Evolutionary conservation across 148 eudicot genomes (phyloP).

Genomic region (Heliamphora exappendiculata): DNA sequence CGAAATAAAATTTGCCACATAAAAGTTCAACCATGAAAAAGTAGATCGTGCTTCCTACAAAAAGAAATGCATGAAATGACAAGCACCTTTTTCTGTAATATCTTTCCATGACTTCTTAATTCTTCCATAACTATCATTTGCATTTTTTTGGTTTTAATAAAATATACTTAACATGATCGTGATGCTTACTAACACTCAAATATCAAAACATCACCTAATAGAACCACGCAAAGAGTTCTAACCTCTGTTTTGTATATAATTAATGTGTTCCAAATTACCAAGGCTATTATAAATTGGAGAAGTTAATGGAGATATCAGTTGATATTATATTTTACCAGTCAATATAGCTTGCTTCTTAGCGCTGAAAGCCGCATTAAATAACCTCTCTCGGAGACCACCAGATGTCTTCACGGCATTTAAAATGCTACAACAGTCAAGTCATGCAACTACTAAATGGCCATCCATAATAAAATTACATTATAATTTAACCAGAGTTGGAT

Average conservation of each 20-base stretch:
- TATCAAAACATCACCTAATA: background rate
- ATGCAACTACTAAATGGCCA: conserved; percentile 3
- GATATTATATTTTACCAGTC: conserved; percentile 39
- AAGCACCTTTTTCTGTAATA: background rate
- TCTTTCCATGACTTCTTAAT: background rate
- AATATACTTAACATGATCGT: background rate
- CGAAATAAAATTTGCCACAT: background rate
- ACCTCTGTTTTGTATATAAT: background rate
- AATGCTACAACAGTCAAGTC: conserved; percentile 35
- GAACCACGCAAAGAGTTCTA: background rate
- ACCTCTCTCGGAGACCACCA: conserved; percentile 59
- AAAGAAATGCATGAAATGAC: background rate
- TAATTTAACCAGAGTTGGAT: background rate
- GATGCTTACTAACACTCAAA: background rate
- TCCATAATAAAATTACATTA: background rate
- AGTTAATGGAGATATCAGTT: background rate
- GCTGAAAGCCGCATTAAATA: conserved; percentile 70
- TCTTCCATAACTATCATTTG: background rate
- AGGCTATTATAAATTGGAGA: background rate
- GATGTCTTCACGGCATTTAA: conserved; percentile 73
- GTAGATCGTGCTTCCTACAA: background rate
- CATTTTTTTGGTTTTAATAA: background rate
- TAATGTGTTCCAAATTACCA: background rate
- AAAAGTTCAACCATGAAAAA: background rate
- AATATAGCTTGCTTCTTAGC: conserved; percentile 76